Evolutionary conservation across 192 early-diverging fungal species (phyloP), one percentile per base, ranked within the genome.

Genomic region (Podila horticola): DNA sequence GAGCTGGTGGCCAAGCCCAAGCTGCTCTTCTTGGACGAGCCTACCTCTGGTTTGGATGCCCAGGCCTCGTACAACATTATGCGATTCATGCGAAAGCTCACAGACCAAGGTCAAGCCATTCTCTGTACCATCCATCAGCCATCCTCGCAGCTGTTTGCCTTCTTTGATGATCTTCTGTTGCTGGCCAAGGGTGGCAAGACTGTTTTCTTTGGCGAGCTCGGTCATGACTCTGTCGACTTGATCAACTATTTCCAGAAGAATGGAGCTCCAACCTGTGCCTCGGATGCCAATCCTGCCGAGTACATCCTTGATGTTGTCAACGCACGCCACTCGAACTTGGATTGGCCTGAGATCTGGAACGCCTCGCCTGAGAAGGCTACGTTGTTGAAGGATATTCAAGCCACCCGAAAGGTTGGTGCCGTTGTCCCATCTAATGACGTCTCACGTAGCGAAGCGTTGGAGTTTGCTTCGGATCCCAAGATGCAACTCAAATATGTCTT

Each of bases 121-220:
- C 88, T 90, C 63, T 96, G 89, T 82, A 94, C 93, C 17, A 96
- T 97, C 71, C 95, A 97, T 85, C 93, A 94, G 85, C 95, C 95
- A 36, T 93, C 91, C 17, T 88, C 94, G 24, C 84, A 93, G 63
- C 85, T 95, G 36, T 97, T 97, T 75, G 90, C 93, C 64, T 90
- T 91, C 67, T 97, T 97, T 76, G 95, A 95, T 79, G 93, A 95
- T 29, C 83, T 96, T 4, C 67, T 96, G 64, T 84, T 97, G 36
- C 84, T 97, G 58, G 92, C 91, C 62, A 90, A 90, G 72, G 94
- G 94, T 64, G 95, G 95, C 36, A 82, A 84, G 64, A 93, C 92
- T 8, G 93, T 91, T 20, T 97, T 94, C 74, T 91, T 94, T 82
- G 95, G 95, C 70, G 91, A 94, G 36, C 84, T 96, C 5, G 95